Evolutionary conservation across 768 basidiomycete genomes (phyloP), one percentile per base, ranked within the genome.

Genomic region (Lentinula lateritia): DNA sequence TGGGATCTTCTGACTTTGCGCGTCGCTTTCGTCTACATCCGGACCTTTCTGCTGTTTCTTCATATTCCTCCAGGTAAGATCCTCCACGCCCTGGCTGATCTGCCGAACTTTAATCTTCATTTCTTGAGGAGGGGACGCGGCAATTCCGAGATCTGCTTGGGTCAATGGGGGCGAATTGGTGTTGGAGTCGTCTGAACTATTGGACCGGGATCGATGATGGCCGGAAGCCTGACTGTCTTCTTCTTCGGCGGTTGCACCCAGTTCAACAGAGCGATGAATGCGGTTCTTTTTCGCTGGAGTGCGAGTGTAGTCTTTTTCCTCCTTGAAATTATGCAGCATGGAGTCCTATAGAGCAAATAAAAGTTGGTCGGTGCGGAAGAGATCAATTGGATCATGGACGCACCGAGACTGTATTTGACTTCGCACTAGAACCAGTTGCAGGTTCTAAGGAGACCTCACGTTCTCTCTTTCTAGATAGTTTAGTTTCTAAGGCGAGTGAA

Each of bases 281-380:
- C 88, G 78, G 67, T 91, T 90, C 79, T 89, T 92, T 80, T 92
- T 92, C 42, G 88, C 83, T 1, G 88, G 89, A 3, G 84, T 83
- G 41, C 80, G 80, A 43, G 78, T 73, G 52, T 86, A 83, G 70
- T 81, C 84, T 63, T 73, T 74, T 66, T 81, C 79, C 28, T 67
- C 70, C 72, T 62, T 63, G 67, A 16, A 68, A 60, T 36, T 32
- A 12, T 43, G 23, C 9, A 10, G 16, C 16, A 5, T 16, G 38
- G 38, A 58, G 18, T 45, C 43, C 45, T 39, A n/a, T 52, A 5
- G 20, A 23, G 36, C 32, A 41, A 53, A 45, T 41, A 52, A 42
- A 48, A 34, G 70, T 67, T 68, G 65, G 48, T 63, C 67, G 62
- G 61, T 65, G 63, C 60, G 50, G 53, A 61, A 34, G n/a, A 58